Percentiles rank a stretch among this genome's conserved stretches.
Evolutionary conservation across 2,329 filamentous ascomycete species (phyloP).

Genomic region (Sporothrix schenckii): DNA sequence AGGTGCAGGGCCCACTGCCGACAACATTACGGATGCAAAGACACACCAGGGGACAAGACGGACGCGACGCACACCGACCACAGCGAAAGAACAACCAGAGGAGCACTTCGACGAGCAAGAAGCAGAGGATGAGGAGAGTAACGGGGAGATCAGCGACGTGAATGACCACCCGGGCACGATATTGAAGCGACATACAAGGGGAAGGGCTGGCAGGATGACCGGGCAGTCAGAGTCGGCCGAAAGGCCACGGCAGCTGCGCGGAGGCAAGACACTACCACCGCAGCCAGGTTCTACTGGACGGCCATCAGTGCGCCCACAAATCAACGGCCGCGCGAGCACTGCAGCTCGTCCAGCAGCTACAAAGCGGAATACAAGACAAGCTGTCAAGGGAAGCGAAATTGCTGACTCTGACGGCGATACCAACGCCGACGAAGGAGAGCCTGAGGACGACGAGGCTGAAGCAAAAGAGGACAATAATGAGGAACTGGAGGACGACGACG

Average conservation of each 20-base stretch:
- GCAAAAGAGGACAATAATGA: not conserved
- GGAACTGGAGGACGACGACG: not conserved
- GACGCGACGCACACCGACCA: not conserved
- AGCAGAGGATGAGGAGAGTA: not conserved
- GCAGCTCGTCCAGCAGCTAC: not conserved
- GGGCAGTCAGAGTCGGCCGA: not conserved
- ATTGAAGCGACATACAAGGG: slow-evolving; percentile 11
- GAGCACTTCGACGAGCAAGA: not conserved
- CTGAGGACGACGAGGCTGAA: not conserved
- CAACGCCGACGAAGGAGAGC: not conserved
- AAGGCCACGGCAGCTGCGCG: slow-evolving; percentile 19
- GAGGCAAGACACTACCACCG: slow-evolving; percentile 1
- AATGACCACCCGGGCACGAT: not conserved
- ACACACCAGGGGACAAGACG: not conserved
- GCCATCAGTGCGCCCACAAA: not conserved
- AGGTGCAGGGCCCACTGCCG: not conserved
- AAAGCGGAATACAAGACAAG: slow-evolving; percentile 20
- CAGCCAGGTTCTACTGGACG: not conserved
- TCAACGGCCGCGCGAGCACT: not conserved
- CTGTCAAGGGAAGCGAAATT: slow-evolving; percentile 17
- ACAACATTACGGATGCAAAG: not conserved
- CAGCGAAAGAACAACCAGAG: too few relatives aligned
- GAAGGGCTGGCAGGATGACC: not conserved
- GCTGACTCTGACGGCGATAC: slow-evolving; percentile 28
- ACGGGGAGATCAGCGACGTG: not conserved